phyloP scores from a whole-genome alignment of 2,329 filamentous ascomycete genomes.

The Davidsoniella australis region DNA sequence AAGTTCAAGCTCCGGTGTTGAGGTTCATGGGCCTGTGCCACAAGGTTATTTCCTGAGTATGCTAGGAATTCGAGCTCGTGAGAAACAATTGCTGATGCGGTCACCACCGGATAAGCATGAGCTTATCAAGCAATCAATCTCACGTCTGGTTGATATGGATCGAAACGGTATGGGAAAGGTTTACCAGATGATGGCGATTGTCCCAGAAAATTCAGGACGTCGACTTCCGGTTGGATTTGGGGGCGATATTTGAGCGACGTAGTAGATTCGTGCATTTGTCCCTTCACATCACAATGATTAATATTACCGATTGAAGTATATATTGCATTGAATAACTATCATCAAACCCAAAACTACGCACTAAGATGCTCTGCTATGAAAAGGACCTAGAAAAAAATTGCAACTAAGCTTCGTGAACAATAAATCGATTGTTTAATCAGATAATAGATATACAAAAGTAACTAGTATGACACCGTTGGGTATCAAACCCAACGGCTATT shows the following conservation, averaged over 20 bases:
- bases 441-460: neutral
- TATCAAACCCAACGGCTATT: too few relatives aligned
- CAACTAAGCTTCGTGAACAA: slow-evolving; percentile 6
- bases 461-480: neutral
- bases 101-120: slow-evolving; percentile 26
- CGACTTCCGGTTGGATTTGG: slow-evolving; percentile 84
- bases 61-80: slow-evolving; percentile 73
- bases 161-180: slow-evolving; percentile 82
- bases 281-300: too few relatives aligned
- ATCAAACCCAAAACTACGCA: too few relatives aligned
- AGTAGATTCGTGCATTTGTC: too few relatives aligned
- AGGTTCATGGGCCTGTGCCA: slow-evolving; percentile 81
- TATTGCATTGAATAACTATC: too few relatives aligned
- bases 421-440: neutral
- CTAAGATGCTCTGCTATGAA: neutral
- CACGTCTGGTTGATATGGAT: slow-evolving; percentile 65
- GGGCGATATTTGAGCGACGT: slow-evolving; percentile 34
- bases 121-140: slow-evolving; percentile 56
- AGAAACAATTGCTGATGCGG: slow-evolving; percentile 43
- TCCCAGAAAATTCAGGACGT: slow-evolving; percentile 60
- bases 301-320: too few relatives aligned
- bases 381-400: neutral
- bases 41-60: slow-evolving; percentile 63
- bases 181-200: slow-evolving; percentile 82
- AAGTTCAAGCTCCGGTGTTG: slow-evolving; percentile 57